Evolutionary conservation across 305 asterid genomes (phyloP), one percentile per base, ranked within the genome.

Genomic region (Petunia hybrid): DNA sequence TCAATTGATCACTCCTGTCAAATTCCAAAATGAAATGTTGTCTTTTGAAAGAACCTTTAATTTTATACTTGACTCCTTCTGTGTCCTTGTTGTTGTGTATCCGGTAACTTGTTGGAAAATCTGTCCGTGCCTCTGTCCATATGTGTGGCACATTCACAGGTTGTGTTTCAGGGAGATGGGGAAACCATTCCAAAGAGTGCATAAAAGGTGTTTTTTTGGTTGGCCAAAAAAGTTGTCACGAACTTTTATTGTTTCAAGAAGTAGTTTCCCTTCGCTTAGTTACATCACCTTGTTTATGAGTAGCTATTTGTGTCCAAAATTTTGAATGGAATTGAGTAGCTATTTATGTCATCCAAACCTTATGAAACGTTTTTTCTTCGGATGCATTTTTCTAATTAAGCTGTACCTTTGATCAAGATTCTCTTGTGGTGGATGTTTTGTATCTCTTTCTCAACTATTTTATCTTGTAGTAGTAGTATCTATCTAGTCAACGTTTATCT

Each of bases 391-490:
- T 48, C 35, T 0, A 1, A 12, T 40, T 48, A 35, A 31, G 14
- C 62, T 16, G 8, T 48, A 51, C 4, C 43, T 48, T 71, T 35
- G 42, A 73, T 31, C 40, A 48, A 35, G 62, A 35, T 71, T 31
- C 77, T 70, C 77, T 46, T 71, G 61, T 71, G 77, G 51, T 6
- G 77, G 45, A 71, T 71, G 13, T 51, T 71, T 13, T 71, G 2
- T 35, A 3, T 73, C 62, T 73, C 22, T 71, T 48, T 71, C 62
- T 6, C 0, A 48, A 48, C 35, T 48, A 35, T 4, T 71, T 22
- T 22, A 22, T 22, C 31, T 22, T 22, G 31, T 22, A 22, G 31
- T 22, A 22, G 31, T 22, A 22, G 31, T 22, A 22, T 22, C 31
- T 22, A 71, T 71, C 14, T 12, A 6, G 78, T 71, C 62, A 71